Conservation (phyloP, 805 yeast genomes). For the Tetrapisispora phaffii region DNA sequence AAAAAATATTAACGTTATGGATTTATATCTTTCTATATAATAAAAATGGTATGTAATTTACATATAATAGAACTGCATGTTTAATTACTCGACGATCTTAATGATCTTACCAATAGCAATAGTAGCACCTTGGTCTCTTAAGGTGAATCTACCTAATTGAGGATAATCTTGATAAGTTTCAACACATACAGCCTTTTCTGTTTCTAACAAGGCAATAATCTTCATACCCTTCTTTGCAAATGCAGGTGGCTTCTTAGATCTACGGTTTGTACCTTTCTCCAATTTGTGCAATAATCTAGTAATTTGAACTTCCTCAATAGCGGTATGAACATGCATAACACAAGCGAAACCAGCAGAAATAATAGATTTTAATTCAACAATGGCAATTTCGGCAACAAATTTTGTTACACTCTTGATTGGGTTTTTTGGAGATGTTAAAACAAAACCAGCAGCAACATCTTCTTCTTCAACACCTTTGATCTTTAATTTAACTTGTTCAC, state of each 20-base stretch:
- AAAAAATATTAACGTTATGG: slow-evolving; percentile 6
- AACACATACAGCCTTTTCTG: slow-evolving; percentile 80
- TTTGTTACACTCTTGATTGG: slow-evolving; percentile 87
- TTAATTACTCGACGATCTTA: slow-evolving; percentile 51
- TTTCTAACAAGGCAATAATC: slow-evolving; percentile 84
- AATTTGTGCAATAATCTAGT: slow-evolving; percentile 79
- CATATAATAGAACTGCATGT: not conserved
- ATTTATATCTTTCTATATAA: not conserved
- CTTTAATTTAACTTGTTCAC: slow-evolving; percentile 93
- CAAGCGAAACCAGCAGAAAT: slow-evolving; percentile 92
- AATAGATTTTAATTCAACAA: slow-evolving; percentile 91
- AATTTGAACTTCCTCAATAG: slow-evolving; percentile 88
- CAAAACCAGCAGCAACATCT: slow-evolving; percentile 86
- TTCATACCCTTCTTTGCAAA: slow-evolving; percentile 99
- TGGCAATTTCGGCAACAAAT: slow-evolving; percentile 93
- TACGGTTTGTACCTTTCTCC: slow-evolving; percentile 94
- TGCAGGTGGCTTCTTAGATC: slow-evolving; percentile 93
- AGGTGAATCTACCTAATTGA: slow-evolving; percentile 94
- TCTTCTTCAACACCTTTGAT: slow-evolving; percentile 96
- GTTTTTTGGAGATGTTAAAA: slow-evolving; percentile 70
- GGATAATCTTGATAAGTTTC: slow-evolving; percentile 89
- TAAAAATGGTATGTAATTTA: slow-evolving; percentile 5
- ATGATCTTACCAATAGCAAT: slow-evolving; percentile 98
- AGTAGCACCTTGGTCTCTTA: slow-evolving; percentile 97
- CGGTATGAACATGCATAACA: slow-evolving; percentile 98